Evolutionary conservation across 106 monocot species (phyloP).

Genomic region (Iris macrosiphon): DNA sequence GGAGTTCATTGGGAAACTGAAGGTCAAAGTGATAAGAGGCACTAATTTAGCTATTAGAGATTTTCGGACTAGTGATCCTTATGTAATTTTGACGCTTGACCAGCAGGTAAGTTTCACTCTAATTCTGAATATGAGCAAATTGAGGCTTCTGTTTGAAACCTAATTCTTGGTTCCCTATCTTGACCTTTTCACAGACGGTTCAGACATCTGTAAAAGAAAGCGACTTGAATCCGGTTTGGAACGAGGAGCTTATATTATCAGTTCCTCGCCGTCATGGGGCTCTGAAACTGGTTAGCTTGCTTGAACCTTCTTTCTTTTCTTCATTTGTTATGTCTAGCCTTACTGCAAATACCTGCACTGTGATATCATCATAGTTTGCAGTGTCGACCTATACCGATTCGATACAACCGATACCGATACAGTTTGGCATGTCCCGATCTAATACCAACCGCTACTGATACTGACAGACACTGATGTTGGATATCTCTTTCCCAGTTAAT

Average conservation of each 20-base stretch:
- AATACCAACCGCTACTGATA: too few relatives aligned
- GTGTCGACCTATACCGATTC: too few relatives aligned
- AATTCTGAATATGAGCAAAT: too few relatives aligned
- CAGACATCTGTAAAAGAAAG: slow-evolving; percentile 51
- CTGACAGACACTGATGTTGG: too few relatives aligned
- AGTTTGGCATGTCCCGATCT: too few relatives aligned
- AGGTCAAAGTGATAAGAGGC: slow-evolving; percentile 47
- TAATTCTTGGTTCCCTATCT: too few relatives aligned
- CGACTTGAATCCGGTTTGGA: slow-evolving; percentile 79
- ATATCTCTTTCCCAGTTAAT: too few relatives aligned
- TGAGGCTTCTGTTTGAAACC: too few relatives aligned
- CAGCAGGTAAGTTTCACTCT: slow-evolving; percentile 41
- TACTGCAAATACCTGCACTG: slow-evolving; percentile 17
- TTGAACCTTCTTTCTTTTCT: not conserved
- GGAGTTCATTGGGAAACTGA: slow-evolving; percentile 39
- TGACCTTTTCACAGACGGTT: slow-evolving; percentile 42
- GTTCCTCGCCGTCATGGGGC: slow-evolving; percentile 51
- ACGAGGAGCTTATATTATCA: slow-evolving; percentile 52
- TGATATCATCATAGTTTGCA: too few relatives aligned
- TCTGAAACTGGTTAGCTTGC: slow-evolving; percentile 48
- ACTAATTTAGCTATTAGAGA: slow-evolving; percentile 49
- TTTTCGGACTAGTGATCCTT: slow-evolving; percentile 51
- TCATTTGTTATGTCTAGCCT: not conserved
- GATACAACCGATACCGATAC: too few relatives aligned
- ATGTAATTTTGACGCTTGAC: slow-evolving; percentile 46